phyloP scores from a whole-genome alignment of 2,329 filamentous ascomycete species.

The Ilyonectria destructans region DNA sequence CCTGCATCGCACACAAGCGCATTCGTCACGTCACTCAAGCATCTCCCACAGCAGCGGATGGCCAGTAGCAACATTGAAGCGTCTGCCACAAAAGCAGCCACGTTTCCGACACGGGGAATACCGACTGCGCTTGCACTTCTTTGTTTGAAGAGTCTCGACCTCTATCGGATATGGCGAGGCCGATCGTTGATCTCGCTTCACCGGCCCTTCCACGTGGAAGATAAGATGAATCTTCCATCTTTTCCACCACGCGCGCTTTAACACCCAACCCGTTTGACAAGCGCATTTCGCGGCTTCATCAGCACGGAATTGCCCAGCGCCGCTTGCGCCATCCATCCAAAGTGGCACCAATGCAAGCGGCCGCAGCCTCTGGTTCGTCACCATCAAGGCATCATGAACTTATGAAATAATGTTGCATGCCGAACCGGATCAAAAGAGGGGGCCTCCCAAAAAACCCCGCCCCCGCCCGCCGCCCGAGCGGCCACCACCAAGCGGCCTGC shows the following conservation, averaged over 20 bases:
- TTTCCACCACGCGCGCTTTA: neutral
- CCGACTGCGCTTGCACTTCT: neutral
- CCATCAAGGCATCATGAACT: constrained; percentile 20
- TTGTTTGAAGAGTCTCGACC: neutral
- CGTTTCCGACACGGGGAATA: neutral
- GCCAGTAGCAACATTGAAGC: no score
- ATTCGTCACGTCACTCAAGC: neutral
- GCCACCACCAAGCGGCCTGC: neutral
- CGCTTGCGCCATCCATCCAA: constrained; percentile 28
- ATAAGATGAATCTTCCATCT: constrained; percentile 6
- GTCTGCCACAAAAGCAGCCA: neutral
- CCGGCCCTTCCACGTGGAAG: constrained; percentile 5
- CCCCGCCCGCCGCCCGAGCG: constrained; percentile 24
- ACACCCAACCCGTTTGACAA: constrained; percentile 1
- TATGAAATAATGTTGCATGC: neutral
- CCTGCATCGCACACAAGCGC: neutral
- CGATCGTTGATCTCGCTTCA: neutral
- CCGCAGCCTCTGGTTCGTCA: constrained; percentile 16
- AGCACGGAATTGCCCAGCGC: constrained; percentile 22
- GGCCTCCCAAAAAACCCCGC: constrained; percentile 19
- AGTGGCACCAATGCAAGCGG: constrained; percentile 2
- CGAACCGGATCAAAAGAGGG: constrained; percentile 5
- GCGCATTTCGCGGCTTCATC: constrained; percentile 4
- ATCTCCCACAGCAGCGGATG: neutral
- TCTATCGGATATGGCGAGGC: neutral